Conservation (phyloP, 2,329 filamentous ascomycete species). For the Aschersonia sp. region DNA sequence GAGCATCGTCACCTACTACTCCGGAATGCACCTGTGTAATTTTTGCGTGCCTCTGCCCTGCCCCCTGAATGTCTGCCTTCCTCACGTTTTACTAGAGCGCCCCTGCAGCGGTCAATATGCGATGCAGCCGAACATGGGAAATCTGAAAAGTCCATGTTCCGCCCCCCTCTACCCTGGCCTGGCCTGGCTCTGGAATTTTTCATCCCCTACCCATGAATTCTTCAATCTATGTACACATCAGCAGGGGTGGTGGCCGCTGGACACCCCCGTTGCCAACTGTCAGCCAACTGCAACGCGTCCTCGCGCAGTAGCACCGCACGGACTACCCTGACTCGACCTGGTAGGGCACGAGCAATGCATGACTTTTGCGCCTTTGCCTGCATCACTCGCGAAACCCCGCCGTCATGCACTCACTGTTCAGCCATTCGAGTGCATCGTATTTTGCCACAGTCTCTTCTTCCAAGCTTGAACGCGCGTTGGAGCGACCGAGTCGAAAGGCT, state of each 20-base stretch:
- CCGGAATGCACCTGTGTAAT: too few species aligned
- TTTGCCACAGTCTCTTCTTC: too few species aligned
- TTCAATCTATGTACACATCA: background rate
- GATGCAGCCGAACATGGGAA: conserved; percentile 4
- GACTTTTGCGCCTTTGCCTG: background rate
- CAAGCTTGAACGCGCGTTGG: too few species aligned
- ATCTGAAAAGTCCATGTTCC: conserved; percentile 3
- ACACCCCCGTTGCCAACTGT: background rate
- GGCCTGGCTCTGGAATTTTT: background rate
- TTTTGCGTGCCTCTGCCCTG: too few species aligned
- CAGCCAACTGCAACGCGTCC: background rate
- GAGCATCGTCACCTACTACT: too few species aligned
- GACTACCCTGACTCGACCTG: background rate
- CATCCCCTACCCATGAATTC: background rate
- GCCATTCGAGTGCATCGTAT: too few species aligned
- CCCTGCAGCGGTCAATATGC: background rate
- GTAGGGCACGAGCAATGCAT: background rate
- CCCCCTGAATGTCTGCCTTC: too few species aligned
- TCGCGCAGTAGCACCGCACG: background rate
- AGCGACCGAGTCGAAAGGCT: too few species aligned
- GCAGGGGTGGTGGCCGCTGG: background rate
- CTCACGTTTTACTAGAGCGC: background rate
- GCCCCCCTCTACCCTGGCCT: background rate
- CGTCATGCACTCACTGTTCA: too few species aligned
- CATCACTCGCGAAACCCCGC: background rate